Evolutionary conservation across 192 early-diverging fungal genomes (phyloP).

Genomic region (Lunasporangiospora selenospora): DNA sequence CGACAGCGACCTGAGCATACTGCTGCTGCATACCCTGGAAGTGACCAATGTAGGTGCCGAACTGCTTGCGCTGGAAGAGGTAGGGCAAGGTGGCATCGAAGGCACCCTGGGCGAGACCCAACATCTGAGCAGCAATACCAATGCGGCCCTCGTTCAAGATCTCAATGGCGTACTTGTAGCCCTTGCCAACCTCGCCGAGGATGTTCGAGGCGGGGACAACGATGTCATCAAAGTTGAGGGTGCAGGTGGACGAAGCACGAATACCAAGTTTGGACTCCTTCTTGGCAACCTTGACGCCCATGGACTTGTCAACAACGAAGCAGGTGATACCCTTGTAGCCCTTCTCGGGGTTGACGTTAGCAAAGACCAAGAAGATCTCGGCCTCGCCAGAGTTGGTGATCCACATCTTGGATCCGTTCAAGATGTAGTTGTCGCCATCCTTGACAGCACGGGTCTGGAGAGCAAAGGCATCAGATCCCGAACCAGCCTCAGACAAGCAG

Average conservation of each 20-base stretch:
- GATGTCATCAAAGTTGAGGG: constrained; percentile 91
- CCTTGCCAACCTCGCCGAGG: constrained; percentile 93
- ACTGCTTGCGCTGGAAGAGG: constrained; percentile 95
- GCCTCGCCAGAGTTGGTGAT: constrained; percentile 97
- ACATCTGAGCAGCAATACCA: constrained; percentile 98
- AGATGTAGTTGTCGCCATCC: constrained; percentile 87
- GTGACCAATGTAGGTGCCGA: constrained; percentile 79
- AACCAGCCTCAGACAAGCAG: constrained; percentile 91
- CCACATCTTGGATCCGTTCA: constrained; percentile 94
- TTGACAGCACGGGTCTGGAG: constrained; percentile 85
- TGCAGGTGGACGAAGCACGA: constrained; percentile 94
- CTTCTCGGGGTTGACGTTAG: constrained; percentile 92
- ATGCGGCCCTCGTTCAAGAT: constrained; percentile 99
- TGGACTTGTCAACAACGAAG: constrained; percentile 93
- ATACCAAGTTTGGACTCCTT: constrained; percentile 99
- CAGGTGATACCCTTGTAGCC: constrained; percentile 98
- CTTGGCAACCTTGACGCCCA: constrained; percentile 92
- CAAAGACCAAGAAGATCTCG: constrained; percentile 97
- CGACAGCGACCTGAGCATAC: constrained; percentile 81
- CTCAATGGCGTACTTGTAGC: constrained; percentile 98
- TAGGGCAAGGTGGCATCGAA: constrained; percentile 90
- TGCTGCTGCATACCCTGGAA: constrained; percentile 82
- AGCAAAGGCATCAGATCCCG: constrained; percentile 95
- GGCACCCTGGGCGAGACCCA: constrained; percentile 95
- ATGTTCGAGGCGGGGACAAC: constrained; percentile 86